phyloP scores from a whole-genome alignment of 1,284 basidiomycete genomes.

The Moesziomyces aphidis region DNA sequence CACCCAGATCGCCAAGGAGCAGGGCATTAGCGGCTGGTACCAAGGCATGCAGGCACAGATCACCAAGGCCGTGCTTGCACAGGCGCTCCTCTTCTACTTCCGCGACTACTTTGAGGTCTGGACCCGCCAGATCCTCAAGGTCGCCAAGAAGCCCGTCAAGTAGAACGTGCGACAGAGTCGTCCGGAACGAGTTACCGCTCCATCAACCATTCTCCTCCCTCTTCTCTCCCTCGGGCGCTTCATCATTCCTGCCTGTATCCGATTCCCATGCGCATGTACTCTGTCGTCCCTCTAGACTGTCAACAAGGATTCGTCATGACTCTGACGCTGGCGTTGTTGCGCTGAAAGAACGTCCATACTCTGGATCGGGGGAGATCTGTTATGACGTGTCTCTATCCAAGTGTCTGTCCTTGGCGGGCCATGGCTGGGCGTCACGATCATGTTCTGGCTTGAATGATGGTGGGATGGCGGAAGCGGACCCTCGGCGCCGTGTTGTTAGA shows the following conservation, averaged over 20 bases:
- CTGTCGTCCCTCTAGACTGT: background rate
- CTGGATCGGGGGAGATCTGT: no score
- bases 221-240: background rate
- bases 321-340: no score
- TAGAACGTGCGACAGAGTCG: no score
- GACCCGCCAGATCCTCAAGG: slow-evolving; percentile 60
- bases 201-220: no score
- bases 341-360: no score
- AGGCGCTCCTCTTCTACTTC: slow-evolving; percentile 71
- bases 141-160: slow-evolving; percentile 35
- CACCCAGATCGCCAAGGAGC: slow-evolving; percentile 76
- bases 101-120: slow-evolving; percentile 67
- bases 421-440: no score
- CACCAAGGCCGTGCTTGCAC: slow-evolving; percentile 85
- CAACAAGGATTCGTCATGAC: background rate
- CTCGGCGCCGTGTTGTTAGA: background rate
- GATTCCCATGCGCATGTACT: background rate
- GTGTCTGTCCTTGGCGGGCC: no score
- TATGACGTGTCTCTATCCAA: no score
- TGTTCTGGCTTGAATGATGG: no score
- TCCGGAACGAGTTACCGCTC: no score
- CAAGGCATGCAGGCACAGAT: slow-evolving; percentile 91
- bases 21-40: slow-evolving; percentile 83
- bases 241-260: background rate
- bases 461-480: no score